Percentiles rank a stretch among this genome's conserved stretches.
Conservation (phyloP, 2,329 filamentous ascomycete species). For the Sclerotinia nivalis region DNA sequence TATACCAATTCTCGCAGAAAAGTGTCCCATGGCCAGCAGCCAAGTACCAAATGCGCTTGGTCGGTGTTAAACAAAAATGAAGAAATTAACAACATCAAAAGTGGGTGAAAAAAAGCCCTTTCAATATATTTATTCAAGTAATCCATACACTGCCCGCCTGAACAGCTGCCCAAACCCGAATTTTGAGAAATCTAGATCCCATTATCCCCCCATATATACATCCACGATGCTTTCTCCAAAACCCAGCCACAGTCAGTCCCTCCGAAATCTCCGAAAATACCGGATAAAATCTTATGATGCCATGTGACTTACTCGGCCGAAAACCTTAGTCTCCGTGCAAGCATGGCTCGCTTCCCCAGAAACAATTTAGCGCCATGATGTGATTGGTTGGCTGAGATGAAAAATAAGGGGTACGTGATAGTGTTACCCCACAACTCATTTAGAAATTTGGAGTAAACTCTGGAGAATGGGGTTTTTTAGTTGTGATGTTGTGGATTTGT, state of each 20-base stretch:
- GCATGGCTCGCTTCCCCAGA: slow-evolving; percentile 5
- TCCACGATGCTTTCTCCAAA: no score
- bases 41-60: not conserved
- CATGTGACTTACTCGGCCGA: not conserved
- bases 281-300: no score
- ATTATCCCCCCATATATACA: no score
- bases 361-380: not conserved
- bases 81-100: not conserved
- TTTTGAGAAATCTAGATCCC: no score
- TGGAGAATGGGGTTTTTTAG: not conserved
- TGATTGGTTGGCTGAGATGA: not conserved
- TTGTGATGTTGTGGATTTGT: no score
- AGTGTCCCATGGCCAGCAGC: no score
- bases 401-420: not conserved
- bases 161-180: no score
- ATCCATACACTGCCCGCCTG: not conserved
- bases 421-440: not conserved
- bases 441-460: not conserved
- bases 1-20: not conserved
- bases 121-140: not conserved
- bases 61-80: not conserved
- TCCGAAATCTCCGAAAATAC: no score
- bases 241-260: no score
- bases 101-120: not conserved
- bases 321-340: not conserved